Conservation (phyloP, 2,329 filamentous ascomycete species). For the Phyllosticta citriasiana region DNA sequence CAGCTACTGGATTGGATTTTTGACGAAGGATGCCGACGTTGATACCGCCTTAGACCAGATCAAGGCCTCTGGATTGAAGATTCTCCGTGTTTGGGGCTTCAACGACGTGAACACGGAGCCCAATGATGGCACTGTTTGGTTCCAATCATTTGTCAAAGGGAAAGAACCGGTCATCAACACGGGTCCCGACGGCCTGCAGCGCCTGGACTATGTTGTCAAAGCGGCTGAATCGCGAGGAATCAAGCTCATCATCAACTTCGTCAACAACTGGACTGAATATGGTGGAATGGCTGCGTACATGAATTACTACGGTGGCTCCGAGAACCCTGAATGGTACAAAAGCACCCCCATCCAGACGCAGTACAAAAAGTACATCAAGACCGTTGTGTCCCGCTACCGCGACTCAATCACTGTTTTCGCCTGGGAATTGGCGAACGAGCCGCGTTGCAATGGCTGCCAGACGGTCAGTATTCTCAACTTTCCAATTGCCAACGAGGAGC, state of each 20-base stretch:
- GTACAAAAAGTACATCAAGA: slow-evolving; percentile 53
- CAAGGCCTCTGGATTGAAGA: slow-evolving; percentile 42
- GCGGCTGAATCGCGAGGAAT: slow-evolving; percentile 50
- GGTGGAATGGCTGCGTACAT: slow-evolving; percentile 54
- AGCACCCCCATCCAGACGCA: slow-evolving; percentile 36
- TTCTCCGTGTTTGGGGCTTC: slow-evolving; percentile 54
- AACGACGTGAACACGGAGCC: slow-evolving; percentile 42
- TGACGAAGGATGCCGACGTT: slow-evolving; percentile 45
- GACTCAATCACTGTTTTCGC: slow-evolving; percentile 51
- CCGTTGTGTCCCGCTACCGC: slow-evolving; percentile 50
- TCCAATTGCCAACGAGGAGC: too few species aligned
- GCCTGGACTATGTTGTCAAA: slow-evolving; percentile 54
- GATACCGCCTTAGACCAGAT: slow-evolving; percentile 41
- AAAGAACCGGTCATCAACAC: slow-evolving; percentile 49
- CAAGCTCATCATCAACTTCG: slow-evolving; percentile 52
- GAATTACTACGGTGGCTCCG: slow-evolving; percentile 42
- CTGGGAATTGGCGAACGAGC: slow-evolving; percentile 61
- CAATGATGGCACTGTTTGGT: slow-evolving; percentile 37
- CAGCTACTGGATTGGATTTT: slow-evolving; percentile 46
- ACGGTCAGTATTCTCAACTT: slow-evolving; percentile 19
- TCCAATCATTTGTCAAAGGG: slow-evolving; percentile 42
- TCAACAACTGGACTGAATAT: slow-evolving; percentile 62
- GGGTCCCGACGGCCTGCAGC: slow-evolving; percentile 51
- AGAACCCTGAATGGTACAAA: slow-evolving; percentile 48
- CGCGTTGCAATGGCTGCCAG: slow-evolving; percentile 51